phyloP scores from a whole-genome alignment of 495 filamentous ascomycete genomes.

The Trichoderma gamsii region DNA sequence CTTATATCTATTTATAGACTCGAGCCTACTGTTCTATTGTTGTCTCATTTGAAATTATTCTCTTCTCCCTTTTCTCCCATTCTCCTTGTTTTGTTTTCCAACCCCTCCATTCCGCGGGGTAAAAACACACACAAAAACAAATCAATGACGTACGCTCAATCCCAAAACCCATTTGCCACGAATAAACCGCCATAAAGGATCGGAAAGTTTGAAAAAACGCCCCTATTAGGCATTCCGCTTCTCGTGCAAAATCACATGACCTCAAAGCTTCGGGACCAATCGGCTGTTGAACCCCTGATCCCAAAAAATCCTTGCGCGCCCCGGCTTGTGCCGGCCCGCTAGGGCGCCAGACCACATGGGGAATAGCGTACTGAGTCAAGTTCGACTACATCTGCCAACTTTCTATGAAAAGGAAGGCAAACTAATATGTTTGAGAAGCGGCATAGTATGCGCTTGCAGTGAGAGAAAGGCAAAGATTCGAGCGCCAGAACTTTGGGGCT shows the following conservation, averaged over 20 bases:
- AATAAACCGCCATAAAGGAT: neutral
- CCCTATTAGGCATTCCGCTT: neutral
- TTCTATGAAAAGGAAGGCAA: neutral
- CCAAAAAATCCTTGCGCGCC: neutral
- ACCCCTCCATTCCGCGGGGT: slow-evolving; percentile 13
- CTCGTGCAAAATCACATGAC: slow-evolving; percentile 3
- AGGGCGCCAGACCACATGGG: neutral
- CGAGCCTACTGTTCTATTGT: neutral
- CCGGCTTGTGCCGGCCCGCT: slow-evolving; percentile 9
- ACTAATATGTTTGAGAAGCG: neutral
- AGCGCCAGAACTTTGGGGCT: neutral
- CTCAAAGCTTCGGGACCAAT: neutral
- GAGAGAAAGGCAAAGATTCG: neutral
- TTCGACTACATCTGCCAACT: neutral
- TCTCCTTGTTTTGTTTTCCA: neutral
- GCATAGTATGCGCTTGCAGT: neutral
- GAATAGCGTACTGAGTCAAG: neutral
- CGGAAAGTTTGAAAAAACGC: neutral
- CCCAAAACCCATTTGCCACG: neutral
- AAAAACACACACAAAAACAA: neutral
- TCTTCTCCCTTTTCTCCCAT: neutral
- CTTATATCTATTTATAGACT: neutral
- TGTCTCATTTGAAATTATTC: neutral
- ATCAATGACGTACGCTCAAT: neutral
- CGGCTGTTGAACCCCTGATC: slow-evolving; percentile 1